Base-by-base conservation (phyloP, 306 rosid species). In the Trifolium fragiferum region DNA sequence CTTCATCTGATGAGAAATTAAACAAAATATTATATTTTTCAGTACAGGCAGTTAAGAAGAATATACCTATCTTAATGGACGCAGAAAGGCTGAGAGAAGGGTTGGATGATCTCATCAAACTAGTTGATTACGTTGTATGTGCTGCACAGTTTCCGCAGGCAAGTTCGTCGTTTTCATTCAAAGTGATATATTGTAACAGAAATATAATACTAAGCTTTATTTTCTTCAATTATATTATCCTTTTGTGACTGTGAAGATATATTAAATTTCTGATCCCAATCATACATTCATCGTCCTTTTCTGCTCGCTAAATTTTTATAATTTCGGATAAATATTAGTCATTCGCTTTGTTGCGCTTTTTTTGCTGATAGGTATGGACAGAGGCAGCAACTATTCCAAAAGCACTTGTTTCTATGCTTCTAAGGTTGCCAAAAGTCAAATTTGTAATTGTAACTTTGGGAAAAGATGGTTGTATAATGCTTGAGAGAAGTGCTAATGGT, bases 361-460 rank as follows among this genome's bases (percentile, higher is more conserved):
- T 69, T 46, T 47, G 14, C 21, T 79, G 68, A 68, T 86, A 94
- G 99, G 92, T 69, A 57, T 94, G 97, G 99, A 83, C 97, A 20
- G 90, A 75, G 70, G 93, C 90, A 68, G 68, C 91, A 46, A 77
- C 99, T 5, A 13, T 85, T 83, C 90, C 99, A 30, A 80, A 79
- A 65, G 93, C 97, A 15, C 90, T 94, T 23, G 85, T 92, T 74
- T 92, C 92, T 70, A 86, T 94, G 77, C 92, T 94, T 72, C 63
- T 88, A 73, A 82, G 84, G 82, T 86, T 90, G 89, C 96, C 97
- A 41, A 90, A 89, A 66, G 30, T 87, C 73, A 92, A 86, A 67
- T 92, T 90, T 81, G 92, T 84, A 61, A 86, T 87, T 70, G 97
- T 92, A 78, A 94, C 99, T 67, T 75, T 94, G 87, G 99, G 99